phyloP scores from a whole-genome alignment of 2,329 filamentous ascomycete genomes.

The Fusarium pilosicola region DNA sequence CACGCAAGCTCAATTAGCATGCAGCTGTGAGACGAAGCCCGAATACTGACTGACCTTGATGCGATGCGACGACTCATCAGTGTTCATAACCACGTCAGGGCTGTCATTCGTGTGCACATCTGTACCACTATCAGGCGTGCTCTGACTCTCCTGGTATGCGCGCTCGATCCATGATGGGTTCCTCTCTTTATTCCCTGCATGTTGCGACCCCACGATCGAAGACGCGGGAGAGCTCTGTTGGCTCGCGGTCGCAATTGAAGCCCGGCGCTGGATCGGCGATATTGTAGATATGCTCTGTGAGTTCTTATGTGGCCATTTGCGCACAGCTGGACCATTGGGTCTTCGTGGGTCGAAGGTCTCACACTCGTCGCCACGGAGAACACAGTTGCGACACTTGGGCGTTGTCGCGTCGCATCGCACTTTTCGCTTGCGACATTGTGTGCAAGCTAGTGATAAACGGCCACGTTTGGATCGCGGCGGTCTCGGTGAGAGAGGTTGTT shows the following conservation, averaged over 20 bases:
- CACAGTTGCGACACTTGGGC: constrained; percentile 39
- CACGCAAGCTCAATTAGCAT: neutral
- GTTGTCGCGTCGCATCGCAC: constrained; percentile 39
- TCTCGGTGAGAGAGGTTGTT: constrained; percentile 10
- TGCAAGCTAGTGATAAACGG: constrained; percentile 33
- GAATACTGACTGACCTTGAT: constrained; percentile 33
- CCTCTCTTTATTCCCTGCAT: constrained; percentile 19
- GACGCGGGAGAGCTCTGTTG: constrained; percentile 35
- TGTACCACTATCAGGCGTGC: constrained; percentile 19
- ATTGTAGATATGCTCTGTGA: neutral
- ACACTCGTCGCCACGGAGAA: constrained; percentile 33
- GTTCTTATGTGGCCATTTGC: constrained; percentile 35
- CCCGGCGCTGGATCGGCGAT: constrained; percentile 12
- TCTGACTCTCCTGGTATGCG: constrained; percentile 29
- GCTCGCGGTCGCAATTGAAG: constrained; percentile 20
- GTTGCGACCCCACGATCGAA: constrained; percentile 23
- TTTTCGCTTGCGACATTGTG: constrained; percentile 36
- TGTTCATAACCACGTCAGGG: constrained; percentile 36
- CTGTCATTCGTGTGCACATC: constrained; percentile 29
- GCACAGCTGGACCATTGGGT: constrained; percentile 34
- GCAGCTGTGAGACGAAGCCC: neutral
- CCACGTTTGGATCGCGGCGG: constrained; percentile 26
- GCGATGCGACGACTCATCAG: constrained; percentile 36
- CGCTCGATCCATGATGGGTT: constrained; percentile 35
- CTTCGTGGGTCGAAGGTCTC: constrained; percentile 35